phyloP scores from a whole-genome alignment of 2,329 filamentous ascomycete species.

The Cryphonectria parasitica region DNA sequence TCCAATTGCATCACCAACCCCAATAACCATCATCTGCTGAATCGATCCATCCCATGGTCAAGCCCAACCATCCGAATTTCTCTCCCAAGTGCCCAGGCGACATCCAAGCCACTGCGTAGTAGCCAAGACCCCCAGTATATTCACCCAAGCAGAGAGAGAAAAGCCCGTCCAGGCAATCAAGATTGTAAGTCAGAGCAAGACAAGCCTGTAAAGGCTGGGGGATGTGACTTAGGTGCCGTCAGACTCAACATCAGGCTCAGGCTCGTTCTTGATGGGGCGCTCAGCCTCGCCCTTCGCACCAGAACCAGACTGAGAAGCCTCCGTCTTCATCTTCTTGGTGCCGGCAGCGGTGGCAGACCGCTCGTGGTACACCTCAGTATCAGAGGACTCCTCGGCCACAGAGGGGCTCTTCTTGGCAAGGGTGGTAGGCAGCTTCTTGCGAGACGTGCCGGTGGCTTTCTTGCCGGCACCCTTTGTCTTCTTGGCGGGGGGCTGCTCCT shows the following conservation, averaged over 20 bases:
- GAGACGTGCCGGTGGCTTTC: neutral
- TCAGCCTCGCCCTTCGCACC: neutral
- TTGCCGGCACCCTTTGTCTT: slow-evolving; percentile 11
- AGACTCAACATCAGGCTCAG: slow-evolving; percentile 7
- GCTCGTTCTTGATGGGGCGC: neutral
- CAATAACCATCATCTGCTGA: neutral
- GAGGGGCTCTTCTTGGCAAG: neutral
- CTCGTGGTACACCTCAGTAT: neutral
- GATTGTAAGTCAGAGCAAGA: neutral
- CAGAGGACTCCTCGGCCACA: neutral
- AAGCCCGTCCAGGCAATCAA: neutral
- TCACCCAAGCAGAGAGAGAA: neutral
- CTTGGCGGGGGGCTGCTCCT: neutral
- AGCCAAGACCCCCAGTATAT: neutral
- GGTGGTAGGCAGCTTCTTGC: neutral
- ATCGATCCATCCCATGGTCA: neutral
- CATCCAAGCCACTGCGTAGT: neutral
- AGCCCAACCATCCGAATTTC: neutral
- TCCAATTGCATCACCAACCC: neutral
- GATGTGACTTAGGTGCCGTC: neutral
- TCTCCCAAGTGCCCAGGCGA: neutral
- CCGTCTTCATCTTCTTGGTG: neutral
- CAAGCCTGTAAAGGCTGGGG: neutral
- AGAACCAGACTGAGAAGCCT: neutral
- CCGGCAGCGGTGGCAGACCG: neutral